phyloP scores from a whole-genome alignment of 163 green algal species.

The Scenedesmus sp. region DNA sequence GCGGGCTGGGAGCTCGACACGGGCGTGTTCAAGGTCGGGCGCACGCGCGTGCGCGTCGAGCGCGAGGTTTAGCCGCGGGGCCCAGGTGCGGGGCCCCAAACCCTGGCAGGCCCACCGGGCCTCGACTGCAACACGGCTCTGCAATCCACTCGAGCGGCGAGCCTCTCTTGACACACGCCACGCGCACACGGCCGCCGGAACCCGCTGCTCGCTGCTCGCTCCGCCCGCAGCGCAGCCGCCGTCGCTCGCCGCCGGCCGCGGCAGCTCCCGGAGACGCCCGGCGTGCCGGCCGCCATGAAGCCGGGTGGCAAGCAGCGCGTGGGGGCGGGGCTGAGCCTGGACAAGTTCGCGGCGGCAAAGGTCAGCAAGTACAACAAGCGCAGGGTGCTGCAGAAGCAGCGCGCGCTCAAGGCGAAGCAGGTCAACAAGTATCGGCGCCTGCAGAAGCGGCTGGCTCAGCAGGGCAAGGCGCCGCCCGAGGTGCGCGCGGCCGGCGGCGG shows the following conservation, averaged over 20 bases:
- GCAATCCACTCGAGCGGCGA: too few relatives aligned
- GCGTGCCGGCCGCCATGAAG: slow-evolving; percentile 2
- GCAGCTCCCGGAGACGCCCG: background rate
- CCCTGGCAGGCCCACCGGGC: too few relatives aligned
- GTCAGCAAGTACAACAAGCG: slow-evolving; percentile 58
- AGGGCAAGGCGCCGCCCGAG: background rate
- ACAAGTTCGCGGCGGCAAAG: slow-evolving; percentile 50
- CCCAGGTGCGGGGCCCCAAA: too few relatives aligned
- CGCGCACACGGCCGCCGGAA: background rate
- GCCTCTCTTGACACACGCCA: too few relatives aligned
- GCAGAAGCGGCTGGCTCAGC: slow-evolving; percentile 45
- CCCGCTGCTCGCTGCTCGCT: background rate
- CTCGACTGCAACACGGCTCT: too few relatives aligned
- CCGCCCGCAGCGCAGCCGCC: background rate
- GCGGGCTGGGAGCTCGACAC: slow-evolving; percentile 53
- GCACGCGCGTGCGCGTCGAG: background rate
- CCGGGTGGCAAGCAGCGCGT: slow-evolving; percentile 4
- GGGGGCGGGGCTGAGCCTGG: slow-evolving; percentile 51
- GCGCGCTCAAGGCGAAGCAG: slow-evolving; percentile 47
- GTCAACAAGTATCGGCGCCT: slow-evolving; percentile 53
- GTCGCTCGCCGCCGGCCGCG: too few relatives aligned
- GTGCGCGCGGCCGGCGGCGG: background rate
- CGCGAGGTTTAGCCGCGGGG: too few relatives aligned
- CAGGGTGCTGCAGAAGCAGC: slow-evolving; percentile 47
- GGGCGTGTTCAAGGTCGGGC: slow-evolving; percentile 13